Evolutionary conservation across 177 flowering plant genomes (phyloP).

Genomic region (Vitis hybrid): DNA sequence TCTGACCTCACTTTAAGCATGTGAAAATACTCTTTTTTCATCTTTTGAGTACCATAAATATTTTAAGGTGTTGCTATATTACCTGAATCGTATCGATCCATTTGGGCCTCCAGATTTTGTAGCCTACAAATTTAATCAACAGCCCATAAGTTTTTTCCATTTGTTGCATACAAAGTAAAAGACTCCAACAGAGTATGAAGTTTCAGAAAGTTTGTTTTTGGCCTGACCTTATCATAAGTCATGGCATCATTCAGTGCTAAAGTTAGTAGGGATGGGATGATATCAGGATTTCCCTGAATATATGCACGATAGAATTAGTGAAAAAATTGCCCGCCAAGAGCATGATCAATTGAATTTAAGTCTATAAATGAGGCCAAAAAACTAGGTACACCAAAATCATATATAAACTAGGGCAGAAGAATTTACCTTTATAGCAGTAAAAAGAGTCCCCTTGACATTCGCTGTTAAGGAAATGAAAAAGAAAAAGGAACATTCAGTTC

Average conservation of each 20-base stretch:
- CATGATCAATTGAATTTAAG: neutral
- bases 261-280: conserved; percentile 67
- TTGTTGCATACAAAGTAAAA: neutral
- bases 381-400: neutral
- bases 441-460: conserved; percentile 56
- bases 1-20: neutral
- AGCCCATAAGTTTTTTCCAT: conserved; percentile 19
- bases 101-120: conserved; percentile 96
- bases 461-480: conserved; percentile 38
- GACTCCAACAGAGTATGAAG: neutral
- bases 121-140: conserved; percentile 52
- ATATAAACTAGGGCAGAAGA: neutral
- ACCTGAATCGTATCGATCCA: conserved; percentile 96
- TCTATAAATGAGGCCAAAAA: neutral
- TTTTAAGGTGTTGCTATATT: conserved; percentile 10
- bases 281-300: conserved; percentile 66
- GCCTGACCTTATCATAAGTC: conserved; percentile 88
- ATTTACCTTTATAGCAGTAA: conserved; percentile 55
- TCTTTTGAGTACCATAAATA: neutral
- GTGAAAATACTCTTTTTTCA: neutral
- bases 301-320: neutral
- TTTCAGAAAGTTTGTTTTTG: neutral
- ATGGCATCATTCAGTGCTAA: conserved; percentile 79
- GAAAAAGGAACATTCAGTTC: neutral
- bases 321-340: neutral